Conservation (phyloP, 2,329 filamentous ascomycete genomes). For the Geoglossum cookeanum region DNA sequence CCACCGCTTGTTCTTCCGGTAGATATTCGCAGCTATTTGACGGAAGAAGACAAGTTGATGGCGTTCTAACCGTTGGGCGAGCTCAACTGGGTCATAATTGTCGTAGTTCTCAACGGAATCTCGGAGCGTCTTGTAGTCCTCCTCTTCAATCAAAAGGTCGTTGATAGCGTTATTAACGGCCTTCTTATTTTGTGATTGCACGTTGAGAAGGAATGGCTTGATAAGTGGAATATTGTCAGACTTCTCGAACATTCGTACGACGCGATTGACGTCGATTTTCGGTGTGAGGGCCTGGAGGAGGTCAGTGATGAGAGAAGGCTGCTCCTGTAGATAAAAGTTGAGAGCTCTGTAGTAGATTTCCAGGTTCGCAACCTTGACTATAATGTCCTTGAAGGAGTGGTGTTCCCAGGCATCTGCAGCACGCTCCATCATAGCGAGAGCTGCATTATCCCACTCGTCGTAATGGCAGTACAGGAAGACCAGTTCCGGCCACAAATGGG, state of each 20-base stretch:
- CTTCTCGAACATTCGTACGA: slow-evolving; percentile 98
- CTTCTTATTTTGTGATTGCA: slow-evolving; percentile 94
- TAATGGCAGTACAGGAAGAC: slow-evolving; percentile 98
- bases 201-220: slow-evolving; percentile 95
- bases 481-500: slow-evolving; percentile 90
- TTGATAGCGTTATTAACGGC: slow-evolving; percentile 97
- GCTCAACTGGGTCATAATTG: slow-evolving; percentile 90
- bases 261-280: slow-evolving; percentile 91
- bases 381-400: slow-evolving; percentile 97
- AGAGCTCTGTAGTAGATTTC: slow-evolving; percentile 97
- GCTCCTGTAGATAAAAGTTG: slow-evolving; percentile 95
- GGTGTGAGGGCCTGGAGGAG: slow-evolving; percentile 80
- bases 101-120: slow-evolving; percentile 98
- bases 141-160: slow-evolving; percentile 91
- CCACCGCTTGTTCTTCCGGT: slow-evolving; percentile 99
- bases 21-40: slow-evolving; percentile 94
- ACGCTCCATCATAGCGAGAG: slow-evolving; percentile 92
- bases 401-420: slow-evolving; percentile 97
- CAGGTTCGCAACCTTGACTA: slow-evolving; percentile 92
- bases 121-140: slow-evolving; percentile 95
- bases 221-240: slow-evolving; percentile 95
- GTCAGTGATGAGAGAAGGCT: slow-evolving; percentile 89
- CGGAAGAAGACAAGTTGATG: slow-evolving; percentile 98
- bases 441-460: slow-evolving; percentile 94
- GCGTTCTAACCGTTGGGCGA: slow-evolving; percentile 84